These are phyloP conservation scores for Gossypium sturtianum DNA, from an alignment of 345 rosid genomes.

Conservation along the genomic window DNA sequence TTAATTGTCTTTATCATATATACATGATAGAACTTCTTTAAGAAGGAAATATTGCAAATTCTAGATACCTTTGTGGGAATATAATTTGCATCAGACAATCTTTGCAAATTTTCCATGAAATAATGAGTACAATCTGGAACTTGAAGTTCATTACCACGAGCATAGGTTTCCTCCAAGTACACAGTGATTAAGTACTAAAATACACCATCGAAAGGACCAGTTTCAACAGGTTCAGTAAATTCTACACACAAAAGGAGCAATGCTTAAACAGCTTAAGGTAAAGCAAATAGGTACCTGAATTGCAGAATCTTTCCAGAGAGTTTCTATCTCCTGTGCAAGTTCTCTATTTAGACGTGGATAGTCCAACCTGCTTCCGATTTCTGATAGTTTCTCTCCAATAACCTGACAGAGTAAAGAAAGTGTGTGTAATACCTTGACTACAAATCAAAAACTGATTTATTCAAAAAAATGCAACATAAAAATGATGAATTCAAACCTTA, in stretches of 20 bases:
- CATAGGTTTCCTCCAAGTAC: constrained; percentile 67
- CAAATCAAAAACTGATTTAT: background rate
- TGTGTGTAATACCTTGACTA: constrained; percentile 7
- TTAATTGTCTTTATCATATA: too few relatives aligned
- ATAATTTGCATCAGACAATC: constrained; percentile 73
- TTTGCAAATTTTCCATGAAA: constrained; percentile 89
- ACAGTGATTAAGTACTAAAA: constrained; percentile 3
- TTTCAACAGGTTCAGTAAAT: background rate
- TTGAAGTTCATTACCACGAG: constrained; percentile 80
- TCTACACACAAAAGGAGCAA: background rate
- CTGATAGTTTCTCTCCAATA: constrained; percentile 73
- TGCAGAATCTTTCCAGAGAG: constrained; percentile 89
- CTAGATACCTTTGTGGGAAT: constrained; percentile 80
- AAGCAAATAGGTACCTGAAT: constrained; percentile 57
- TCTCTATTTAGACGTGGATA: constrained; percentile 72
- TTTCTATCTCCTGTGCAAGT: constrained; percentile 67
- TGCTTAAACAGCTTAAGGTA: constrained; percentile 1
- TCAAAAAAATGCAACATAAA: background rate
- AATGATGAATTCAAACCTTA: constrained; percentile 46
- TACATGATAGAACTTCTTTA: background rate
- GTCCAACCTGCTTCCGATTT: constrained; percentile 72
- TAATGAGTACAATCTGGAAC: constrained; percentile 88
- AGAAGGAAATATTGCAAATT: background rate
- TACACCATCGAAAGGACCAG: background rate
- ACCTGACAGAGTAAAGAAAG: constrained; percentile 39